Conservation (phyloP, 1,284 basidiomycete species). For the Mixia osmundae region DNA sequence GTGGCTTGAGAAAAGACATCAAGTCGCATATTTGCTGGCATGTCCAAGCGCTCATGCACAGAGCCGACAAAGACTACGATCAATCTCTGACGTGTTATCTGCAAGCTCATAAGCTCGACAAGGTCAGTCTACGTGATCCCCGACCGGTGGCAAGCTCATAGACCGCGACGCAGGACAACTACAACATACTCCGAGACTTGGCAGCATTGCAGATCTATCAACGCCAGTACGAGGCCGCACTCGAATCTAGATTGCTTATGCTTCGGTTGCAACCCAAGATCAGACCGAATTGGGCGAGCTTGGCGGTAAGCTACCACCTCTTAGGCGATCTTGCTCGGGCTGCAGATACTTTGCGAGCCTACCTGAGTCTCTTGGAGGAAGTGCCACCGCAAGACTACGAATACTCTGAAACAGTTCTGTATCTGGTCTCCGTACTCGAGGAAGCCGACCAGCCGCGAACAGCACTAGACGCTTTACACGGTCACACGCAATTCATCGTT, state of each 20-base stretch:
- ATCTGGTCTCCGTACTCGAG: conserved; percentile 56
- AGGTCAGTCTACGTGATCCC: conserved; percentile 31
- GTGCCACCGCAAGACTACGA: conserved; percentile 56
- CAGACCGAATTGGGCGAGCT: conserved; percentile 69
- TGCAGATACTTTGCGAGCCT: conserved; percentile 43
- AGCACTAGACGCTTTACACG: conserved; percentile 37
- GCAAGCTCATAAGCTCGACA: conserved; percentile 65
- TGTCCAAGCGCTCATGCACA: conserved; percentile 79
- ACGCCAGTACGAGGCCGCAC: conserved; percentile 53
- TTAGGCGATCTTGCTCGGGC: conserved; percentile 33
- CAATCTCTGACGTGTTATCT: conserved; percentile 56
- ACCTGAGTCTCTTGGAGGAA: conserved; percentile 28
- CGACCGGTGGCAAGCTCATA: background rate
- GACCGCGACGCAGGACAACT: conserved; percentile 48
- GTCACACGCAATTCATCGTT: conserved; percentile 24
- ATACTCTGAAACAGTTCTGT: conserved; percentile 61
- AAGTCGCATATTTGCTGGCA: conserved; percentile 96
- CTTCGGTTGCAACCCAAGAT: conserved; percentile 58
- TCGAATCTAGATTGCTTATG: conserved; percentile 61
- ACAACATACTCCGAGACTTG: conserved; percentile 78
- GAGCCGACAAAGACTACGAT: conserved; percentile 67
- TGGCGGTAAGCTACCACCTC: conserved; percentile 72
- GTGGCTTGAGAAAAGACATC: conserved; percentile 66
- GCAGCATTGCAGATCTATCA: conserved; percentile 76
- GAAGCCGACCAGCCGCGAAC: conserved; percentile 34